Percentiles rank a stretch among this genome's conserved stretches.
Conservation (phyloP, 2,329 filamentous ascomycete genomes). For the Cordyceps cateniannulata region DNA sequence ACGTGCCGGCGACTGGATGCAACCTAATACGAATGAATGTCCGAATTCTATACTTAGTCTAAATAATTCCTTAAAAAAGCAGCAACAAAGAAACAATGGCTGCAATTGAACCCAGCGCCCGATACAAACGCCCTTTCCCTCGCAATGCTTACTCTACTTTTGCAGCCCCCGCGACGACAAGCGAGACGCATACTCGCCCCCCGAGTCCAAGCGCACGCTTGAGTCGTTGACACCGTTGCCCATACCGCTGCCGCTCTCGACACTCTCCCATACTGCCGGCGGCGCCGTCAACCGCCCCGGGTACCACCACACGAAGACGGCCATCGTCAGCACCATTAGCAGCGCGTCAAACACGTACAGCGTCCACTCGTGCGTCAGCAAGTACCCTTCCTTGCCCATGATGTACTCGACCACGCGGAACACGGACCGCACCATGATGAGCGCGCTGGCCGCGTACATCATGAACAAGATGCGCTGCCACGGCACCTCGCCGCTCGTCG, state of each 20-base stretch:
- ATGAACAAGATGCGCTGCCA: slow-evolving; percentile 31
- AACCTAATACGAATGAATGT: not conserved
- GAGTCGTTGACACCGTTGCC: not conserved
- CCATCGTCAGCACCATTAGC: slow-evolving; percentile 20
- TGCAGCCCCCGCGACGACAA: not conserved
- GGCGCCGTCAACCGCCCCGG: slow-evolving; percentile 14
- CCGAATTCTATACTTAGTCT: not conserved
- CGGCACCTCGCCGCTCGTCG: slow-evolving; percentile 12
- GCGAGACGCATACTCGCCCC: not conserved
- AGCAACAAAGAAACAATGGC: not conserved
- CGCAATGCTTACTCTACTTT: not conserved
- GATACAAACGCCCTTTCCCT: not conserved
- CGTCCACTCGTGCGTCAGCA: slow-evolving; percentile 33
- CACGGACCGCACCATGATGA: slow-evolving; percentile 38
- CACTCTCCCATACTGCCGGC: slow-evolving; percentile 7
- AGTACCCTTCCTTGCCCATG: slow-evolving; percentile 33
- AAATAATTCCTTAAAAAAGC: no score
- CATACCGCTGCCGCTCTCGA: not conserved
- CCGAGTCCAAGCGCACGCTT: slow-evolving; percentile 1
- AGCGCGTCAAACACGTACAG: slow-evolving; percentile 37
- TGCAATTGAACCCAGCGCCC: not conserved
- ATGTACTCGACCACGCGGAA: slow-evolving; percentile 44
- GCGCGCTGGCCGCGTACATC: slow-evolving; percentile 29
- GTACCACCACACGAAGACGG: slow-evolving; percentile 18
- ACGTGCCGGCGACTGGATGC: not conserved